These are phyloP conservation scores for Fusarium heterosporum DNA, from an alignment of 2,329 filamentous ascomycete genomes.

Conservation along the genomic window DNA sequence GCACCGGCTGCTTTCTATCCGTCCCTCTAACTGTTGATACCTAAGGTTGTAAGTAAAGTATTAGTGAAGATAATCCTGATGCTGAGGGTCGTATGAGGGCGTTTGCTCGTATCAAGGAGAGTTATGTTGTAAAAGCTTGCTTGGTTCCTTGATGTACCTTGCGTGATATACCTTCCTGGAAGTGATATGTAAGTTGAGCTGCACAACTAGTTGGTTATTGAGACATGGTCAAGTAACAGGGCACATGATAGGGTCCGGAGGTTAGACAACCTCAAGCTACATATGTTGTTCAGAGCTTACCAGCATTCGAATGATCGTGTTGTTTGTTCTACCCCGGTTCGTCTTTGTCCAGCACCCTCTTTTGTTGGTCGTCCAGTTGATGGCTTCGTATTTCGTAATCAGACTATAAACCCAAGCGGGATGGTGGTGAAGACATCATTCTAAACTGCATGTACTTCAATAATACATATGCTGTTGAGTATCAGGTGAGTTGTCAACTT, in stretches of 20 bases:
- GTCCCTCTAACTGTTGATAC: no score
- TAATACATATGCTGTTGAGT: slow-evolving; percentile 16
- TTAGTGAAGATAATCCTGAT: background rate
- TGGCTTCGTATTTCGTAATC: background rate
- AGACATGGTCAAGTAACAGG: slow-evolving; percentile 7
- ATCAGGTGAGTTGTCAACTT: slow-evolving; percentile 24
- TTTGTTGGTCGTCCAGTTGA: background rate
- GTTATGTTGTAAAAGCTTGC: slow-evolving; percentile 12
- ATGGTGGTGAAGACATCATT: background rate
- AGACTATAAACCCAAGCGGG: background rate
- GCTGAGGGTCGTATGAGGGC: slow-evolving; percentile 1
- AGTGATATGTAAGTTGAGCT: slow-evolving; percentile 16
- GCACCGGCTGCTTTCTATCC: no score
- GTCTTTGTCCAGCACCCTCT: slow-evolving; percentile 18
- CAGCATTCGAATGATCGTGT: slow-evolving; percentile 11
- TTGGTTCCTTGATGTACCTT: slow-evolving; percentile 27
- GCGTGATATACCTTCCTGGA: slow-evolving; percentile 39
- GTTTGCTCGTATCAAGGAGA: slow-evolving; percentile 17
- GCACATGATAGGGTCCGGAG: background rate
- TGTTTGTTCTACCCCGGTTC: slow-evolving; percentile 5
- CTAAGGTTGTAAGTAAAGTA: no score
- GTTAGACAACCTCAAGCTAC: slow-evolving; percentile 31
- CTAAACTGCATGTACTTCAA: slow-evolving; percentile 9
- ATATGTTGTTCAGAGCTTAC: slow-evolving; percentile 14
- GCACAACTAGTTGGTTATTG: slow-evolving; percentile 5